These are phyloP conservation scores for Rhizophagus clarus DNA, from an alignment of 192 early-diverging fungal genomes.

Conservation along the genomic window DNA sequence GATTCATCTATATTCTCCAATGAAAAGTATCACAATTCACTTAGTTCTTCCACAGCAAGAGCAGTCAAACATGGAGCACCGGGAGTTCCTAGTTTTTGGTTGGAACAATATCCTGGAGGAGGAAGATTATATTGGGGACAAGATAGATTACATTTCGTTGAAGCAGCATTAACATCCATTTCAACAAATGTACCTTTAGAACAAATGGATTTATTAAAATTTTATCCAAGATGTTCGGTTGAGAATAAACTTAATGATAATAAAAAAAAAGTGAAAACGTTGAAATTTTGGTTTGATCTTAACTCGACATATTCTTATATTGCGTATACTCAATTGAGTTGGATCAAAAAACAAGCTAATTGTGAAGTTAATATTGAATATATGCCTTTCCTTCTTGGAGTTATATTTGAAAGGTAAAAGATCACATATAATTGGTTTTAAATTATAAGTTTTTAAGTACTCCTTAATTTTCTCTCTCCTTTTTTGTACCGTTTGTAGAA, in stretches of 20 bases:
- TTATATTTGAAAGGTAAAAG: no score
- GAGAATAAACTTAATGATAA: no score
- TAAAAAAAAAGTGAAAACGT: background rate
- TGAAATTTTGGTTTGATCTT: constrained; percentile 36
- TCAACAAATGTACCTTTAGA: constrained; percentile 9
- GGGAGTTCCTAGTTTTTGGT: constrained; percentile 29
- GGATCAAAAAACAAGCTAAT: constrained; percentile 18
- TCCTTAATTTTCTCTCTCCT: no score
- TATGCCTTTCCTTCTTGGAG: constrained; percentile 23
- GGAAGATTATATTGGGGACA: constrained; percentile 32
- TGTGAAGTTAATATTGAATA: constrained; percentile 30
- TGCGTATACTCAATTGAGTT: constrained; percentile 29
- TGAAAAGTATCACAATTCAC: constrained; percentile 11
- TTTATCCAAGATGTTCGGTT: constrained; percentile 1
- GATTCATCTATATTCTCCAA: constrained; percentile 22
- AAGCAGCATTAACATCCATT: constrained; percentile 17
- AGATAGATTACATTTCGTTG: constrained; percentile 36
- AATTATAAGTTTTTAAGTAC: no score
- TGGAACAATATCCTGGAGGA: constrained; percentile 8
- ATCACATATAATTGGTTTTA: no score
- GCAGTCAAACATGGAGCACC: constrained; percentile 26
- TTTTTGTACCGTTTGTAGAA: no score
- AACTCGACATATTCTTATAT: constrained; percentile 29
- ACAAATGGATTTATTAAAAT: constrained; percentile 11
- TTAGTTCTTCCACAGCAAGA: constrained; percentile 1